Evolutionary conservation across 179 eudicot genomes (phyloP).

Genomic region (Beta lomatogona): DNA sequence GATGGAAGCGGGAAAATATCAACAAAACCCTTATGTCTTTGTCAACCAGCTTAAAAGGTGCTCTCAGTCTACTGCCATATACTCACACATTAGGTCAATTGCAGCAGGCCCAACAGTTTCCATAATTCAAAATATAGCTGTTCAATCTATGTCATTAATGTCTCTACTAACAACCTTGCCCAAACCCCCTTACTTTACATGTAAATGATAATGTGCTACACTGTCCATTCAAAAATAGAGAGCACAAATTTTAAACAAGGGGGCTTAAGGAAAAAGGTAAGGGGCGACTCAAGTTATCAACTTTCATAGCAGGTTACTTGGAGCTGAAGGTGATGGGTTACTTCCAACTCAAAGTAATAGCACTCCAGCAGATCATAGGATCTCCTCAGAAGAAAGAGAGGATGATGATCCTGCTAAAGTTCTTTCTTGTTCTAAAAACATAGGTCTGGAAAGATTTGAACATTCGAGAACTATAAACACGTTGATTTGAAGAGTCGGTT

Average conservation of each 20-base stretch:
- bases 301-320: not conserved
- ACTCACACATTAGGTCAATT: too few relatives aligned
- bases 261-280: not conserved
- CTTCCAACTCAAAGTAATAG: not conserved
- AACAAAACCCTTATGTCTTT: too few relatives aligned
- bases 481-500: too few relatives aligned
- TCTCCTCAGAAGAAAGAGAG: not conserved
- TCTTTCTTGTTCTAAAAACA: not conserved
- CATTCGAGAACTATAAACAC: too few relatives aligned
- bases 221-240: not conserved
- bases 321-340: not conserved
- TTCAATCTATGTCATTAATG: not conserved
- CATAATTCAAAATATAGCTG: not conserved
- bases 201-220: not conserved
- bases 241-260: not conserved
- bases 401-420: not conserved
- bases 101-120: too few relatives aligned
- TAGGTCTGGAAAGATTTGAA: too few relatives aligned
- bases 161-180: not conserved
- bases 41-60: too few relatives aligned
- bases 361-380: not conserved
- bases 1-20: too few relatives aligned
- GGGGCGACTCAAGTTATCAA: not conserved
- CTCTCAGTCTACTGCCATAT: too few relatives aligned
- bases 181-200: not conserved